These are phyloP conservation scores for Pythium plurisporium DNA, from an alignment of 352 stramenopile genomes.

Conservation along the genomic window DNA sequence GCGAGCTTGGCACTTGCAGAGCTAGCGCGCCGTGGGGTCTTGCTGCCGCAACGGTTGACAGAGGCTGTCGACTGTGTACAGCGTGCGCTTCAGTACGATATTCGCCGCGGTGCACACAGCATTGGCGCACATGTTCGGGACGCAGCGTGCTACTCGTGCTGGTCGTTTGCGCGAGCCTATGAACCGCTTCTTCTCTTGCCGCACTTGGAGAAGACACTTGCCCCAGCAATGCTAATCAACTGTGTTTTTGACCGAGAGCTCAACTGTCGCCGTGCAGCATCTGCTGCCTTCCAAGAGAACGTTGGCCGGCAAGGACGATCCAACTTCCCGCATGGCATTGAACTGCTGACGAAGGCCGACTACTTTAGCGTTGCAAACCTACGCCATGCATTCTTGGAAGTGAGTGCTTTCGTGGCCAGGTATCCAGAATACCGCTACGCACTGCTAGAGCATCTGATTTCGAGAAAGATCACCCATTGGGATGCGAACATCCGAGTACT, in stretches of 20 bases:
- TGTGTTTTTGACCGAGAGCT: conserved; percentile 98
- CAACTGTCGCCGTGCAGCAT: conserved; percentile 96
- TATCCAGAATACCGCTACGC: conserved; percentile 86
- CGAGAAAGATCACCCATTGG: conserved; percentile 94
- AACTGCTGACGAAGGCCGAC: conserved; percentile 95
- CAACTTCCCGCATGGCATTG: conserved; percentile 97
- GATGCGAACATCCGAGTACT: conserved; percentile 91
- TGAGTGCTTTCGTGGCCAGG: conserved; percentile 89
- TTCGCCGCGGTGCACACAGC: conserved; percentile 91
- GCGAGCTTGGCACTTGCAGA: conserved; percentile 96
- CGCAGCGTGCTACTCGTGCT: conserved; percentile 97
- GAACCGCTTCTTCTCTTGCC: conserved; percentile 87
- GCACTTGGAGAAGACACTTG: conserved; percentile 86
- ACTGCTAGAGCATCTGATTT: conserved; percentile 79
- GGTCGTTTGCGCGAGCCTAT: conserved; percentile 96
- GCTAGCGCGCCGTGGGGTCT: conserved; percentile 91
- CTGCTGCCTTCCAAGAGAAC: conserved; percentile 96
- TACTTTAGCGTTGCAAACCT: conserved; percentile 96
- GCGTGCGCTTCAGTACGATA: conserved; percentile 93
- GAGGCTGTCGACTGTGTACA: conserved; percentile 93
- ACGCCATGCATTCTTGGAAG: conserved; percentile 89
- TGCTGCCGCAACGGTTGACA: conserved; percentile 90
- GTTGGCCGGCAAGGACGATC: conserved; percentile 85
- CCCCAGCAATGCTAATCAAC: conserved; percentile 91
- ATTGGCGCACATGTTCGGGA: conserved; percentile 97